Evolutionary conservation across 179 eudicot genomes (phyloP).

Genomic region (Carnegiea gigantea): DNA sequence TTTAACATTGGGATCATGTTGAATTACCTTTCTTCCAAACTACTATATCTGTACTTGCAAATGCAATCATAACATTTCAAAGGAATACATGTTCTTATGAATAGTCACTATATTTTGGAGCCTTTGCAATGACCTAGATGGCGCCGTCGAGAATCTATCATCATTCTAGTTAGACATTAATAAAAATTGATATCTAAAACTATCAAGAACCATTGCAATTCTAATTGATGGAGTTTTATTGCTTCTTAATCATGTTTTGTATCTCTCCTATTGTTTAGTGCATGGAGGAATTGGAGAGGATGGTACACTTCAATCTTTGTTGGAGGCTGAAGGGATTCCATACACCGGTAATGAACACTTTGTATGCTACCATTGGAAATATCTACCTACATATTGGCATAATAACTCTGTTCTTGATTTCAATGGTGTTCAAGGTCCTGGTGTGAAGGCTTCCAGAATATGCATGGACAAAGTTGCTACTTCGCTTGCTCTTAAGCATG

Average conservation of each 20-base stretch:
- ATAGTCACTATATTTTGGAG: neutral
- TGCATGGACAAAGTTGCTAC: slow-evolving; percentile 95
- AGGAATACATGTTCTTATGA: neutral
- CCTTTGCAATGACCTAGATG: neutral
- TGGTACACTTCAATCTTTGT: slow-evolving; percentile 82
- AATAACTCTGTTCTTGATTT: neutral
- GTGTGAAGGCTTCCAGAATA: slow-evolving; percentile 63
- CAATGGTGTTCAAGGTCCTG: slow-evolving; percentile 58
- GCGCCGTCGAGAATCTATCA: neutral
- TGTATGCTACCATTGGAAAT: neutral
- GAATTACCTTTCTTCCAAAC: neutral
- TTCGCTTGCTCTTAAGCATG: slow-evolving; percentile 68
- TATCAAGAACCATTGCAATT: neutral
- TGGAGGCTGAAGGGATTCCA: slow-evolving; percentile 71
- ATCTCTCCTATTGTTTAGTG: slow-evolving; percentile 31
- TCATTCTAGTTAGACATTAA: neutral
- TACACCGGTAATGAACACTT: slow-evolving; percentile 55
- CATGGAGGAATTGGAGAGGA: slow-evolving; percentile 97
- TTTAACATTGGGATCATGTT: neutral
- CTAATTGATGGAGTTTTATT: neutral
- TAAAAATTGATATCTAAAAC: neutral
- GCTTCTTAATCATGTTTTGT: neutral
- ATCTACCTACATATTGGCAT: neutral
- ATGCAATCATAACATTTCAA: neutral
- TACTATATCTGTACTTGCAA: neutral